Base-by-base conservation (phyloP, 1,284 basidiomycete genomes). In the Trichosporon ovoides region DNA sequence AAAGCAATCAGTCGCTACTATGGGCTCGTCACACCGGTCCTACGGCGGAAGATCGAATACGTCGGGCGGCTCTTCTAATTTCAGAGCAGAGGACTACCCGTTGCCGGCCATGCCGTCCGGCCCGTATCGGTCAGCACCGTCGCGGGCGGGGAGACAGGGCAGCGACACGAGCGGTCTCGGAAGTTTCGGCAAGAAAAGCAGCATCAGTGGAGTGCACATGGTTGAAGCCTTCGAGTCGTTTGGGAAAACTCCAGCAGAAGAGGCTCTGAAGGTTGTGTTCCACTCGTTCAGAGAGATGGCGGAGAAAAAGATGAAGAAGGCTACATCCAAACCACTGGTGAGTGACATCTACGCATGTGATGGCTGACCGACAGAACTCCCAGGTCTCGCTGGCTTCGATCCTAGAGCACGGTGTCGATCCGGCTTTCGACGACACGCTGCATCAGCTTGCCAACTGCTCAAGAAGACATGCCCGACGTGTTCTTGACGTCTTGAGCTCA, bases 381-480 rank as follows among this genome's bases (percentile, higher is more conserved):
- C 88, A 91, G 56, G 82, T 85, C 1, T 78, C 84, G 6, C 79
- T 92, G 19, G 80, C 83, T 0, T 81, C 84, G 24, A 81, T 81
- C 58, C 83, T 95, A 67, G 90, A 87, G 33, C 81, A 84, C 0
- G 82, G 84, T 1, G 81, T 87, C 2, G 91, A 95, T 68, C 73
- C 82, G 2, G 83, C 85, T 57, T 89, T 95, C 64, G 92, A 96
- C 70, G 84, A 87, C 31, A 82, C 87, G 5, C 81, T 96, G 33
- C 80, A 83, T 7, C 91, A 91, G 2, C 82, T 98, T 3, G 90
- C 88, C 10, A 88, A 90, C 69, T 87, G 95, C 57, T 90, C 90
- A 2, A 85, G 87, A 60, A 89, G 88, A 56, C 86, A 91, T 59
- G 82, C 90, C 2, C 88, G 91, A 66, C 83, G 86, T 37, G 91